Evolutionary conservation across 1,284 basidiomycete genomes (phyloP).

Genomic region (Takashimella tepidaria): DNA sequence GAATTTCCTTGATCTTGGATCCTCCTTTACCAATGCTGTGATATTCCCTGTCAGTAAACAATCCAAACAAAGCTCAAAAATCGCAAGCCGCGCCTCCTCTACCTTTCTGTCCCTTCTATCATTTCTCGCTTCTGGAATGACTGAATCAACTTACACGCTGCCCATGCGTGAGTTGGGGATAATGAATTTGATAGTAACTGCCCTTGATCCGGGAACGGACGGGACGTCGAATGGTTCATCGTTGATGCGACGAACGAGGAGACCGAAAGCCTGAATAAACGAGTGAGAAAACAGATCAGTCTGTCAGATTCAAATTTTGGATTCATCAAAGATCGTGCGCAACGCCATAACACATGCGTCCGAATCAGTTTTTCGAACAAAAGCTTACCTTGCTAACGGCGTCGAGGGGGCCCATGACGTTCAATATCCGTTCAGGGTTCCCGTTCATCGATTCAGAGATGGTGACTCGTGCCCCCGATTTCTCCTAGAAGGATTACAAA

Average conservation of each 20-base stretch:
- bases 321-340: too few relatives aligned
- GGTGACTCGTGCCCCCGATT: slow-evolving; percentile 90
- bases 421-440: slow-evolving; percentile 96
- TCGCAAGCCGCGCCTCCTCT: too few relatives aligned
- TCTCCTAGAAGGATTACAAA: slow-evolving; percentile 58
- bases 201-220: slow-evolving; percentile 93
- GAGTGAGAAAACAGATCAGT: too few relatives aligned
- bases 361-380: too few relatives aligned
- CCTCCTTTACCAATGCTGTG: slow-evolving; percentile 84
- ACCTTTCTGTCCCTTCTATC: too few relatives aligned
- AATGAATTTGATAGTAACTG: slow-evolving; percentile 99
- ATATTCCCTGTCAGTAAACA: too few relatives aligned
- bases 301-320: too few relatives aligned
- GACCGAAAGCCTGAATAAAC: slow-evolving; percentile 77
- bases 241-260: slow-evolving; percentile 97
- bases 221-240: slow-evolving; percentile 98
- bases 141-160: slow-evolving; percentile 57
- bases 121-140: too few relatives aligned
- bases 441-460: slow-evolving; percentile 95
- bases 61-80: too few relatives aligned
- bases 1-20: slow-evolving; percentile 99
- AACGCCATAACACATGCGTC: too few relatives aligned
- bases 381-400: slow-evolving; percentile 94
- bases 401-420: slow-evolving; percentile 94
- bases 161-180: slow-evolving; percentile 99